Evolutionary conservation across 1,139 yeast genomes (phyloP), one percentile per base, ranked within the genome.

Genomic region (Pichia sp.): DNA sequence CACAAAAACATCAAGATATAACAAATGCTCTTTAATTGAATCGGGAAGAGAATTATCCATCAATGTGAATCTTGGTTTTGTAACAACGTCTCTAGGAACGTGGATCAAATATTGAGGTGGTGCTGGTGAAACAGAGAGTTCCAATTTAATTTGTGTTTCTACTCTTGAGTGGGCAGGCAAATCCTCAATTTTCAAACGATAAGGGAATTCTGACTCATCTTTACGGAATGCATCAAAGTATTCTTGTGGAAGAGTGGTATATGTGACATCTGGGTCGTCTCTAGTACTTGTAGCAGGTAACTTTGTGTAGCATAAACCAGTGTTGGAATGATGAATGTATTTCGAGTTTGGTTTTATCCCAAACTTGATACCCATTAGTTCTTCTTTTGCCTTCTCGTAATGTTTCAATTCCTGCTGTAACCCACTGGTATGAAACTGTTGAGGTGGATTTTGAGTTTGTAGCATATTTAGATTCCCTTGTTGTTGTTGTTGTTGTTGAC

Each of bases 81-180:
- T 82, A 42, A 91, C 83, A 31, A 93, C 75, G 58, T 89, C 95
- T 40, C 85, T 74, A 1, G 97, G 95, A 34, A 91, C 63, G 58
- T 84, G 91, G 31, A 91, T 62, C 44, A 85, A 64, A 43, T 71
- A 70, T 56, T 84, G 81, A 7, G 73, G 71, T 5, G 95, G 93
- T 10, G 85, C 74, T 2, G 95, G 95, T 26, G 77, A 69, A 37
- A 86, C 66, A 7, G 74, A 62, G 24, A 91, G 63, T 39, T 74
- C 71, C 43, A 91, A 67, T 59, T 86, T 89, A 58, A 89, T 85
- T 64, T 91, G 97, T 18, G 96, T 91, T 62, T 91, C 98, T 5
- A 91, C 97, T 50, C 98, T 74, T 9, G 96, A 85, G 52, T 78
- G 78, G 10, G 72, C 63, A 1, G 96, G 96, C 38, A 89, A 64